Percentiles rank a stretch among this genome's conserved stretches.
Evolutionary conservation across 2,329 filamentous ascomycete genomes (phyloP).

Genomic region (Ampelomyces quisqualis): DNA sequence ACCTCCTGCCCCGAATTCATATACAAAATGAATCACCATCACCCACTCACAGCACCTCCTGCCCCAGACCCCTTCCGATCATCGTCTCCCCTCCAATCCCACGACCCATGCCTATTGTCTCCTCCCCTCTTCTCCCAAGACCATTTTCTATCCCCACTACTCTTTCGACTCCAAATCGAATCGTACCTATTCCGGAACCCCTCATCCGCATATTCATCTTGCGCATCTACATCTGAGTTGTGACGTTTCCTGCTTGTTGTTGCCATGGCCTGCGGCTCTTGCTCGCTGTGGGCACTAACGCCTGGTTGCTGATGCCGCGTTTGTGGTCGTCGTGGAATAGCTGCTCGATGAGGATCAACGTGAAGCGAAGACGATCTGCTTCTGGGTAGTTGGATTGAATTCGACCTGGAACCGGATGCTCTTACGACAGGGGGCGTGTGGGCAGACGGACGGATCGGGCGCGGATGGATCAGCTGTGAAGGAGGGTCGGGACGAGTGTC

Average conservation of each 20-base stretch:
- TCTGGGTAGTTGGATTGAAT: not conserved
- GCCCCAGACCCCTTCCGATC: not conserved
- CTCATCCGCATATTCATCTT: not conserved
- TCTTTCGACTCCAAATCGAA: not conserved
- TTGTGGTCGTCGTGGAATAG: no score
- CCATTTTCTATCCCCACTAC: no score
- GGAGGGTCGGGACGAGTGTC: not conserved
- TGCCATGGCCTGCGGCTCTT: not conserved
- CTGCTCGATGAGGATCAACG: no score
- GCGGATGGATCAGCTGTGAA: not conserved
- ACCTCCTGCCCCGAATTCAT: no score
- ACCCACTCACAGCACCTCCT: not conserved
- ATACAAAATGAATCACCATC: no score
- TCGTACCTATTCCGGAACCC: not conserved
- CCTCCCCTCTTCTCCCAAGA: no score
- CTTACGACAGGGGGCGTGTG: not conserved
- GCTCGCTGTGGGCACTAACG: no score
- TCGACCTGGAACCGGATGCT: not conserved
- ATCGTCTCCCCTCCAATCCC: no score
- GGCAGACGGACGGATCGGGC: not conserved
- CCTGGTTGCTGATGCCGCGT: no score
- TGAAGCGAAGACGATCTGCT: no score
- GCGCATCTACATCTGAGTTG: not conserved
- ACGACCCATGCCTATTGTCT: no score
- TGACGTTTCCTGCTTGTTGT: not conserved